These are phyloP conservation scores for Suillus bovinus DNA, from an alignment of 768 basidiomycete species.

Conservation along the genomic window DNA sequence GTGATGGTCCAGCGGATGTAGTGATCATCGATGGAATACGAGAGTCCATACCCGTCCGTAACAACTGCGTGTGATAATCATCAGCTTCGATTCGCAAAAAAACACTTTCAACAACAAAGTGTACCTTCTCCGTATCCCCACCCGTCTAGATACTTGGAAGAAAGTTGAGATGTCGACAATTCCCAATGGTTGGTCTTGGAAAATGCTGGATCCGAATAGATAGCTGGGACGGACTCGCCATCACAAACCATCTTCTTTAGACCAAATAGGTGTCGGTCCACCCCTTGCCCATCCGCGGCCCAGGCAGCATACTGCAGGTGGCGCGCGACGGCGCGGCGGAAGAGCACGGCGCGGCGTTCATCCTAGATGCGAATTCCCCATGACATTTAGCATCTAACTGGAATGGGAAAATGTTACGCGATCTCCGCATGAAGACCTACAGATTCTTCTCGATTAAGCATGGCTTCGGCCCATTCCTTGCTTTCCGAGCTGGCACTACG, in stretches of 20 bases:
- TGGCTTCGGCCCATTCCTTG: slow-evolving; percentile 86
- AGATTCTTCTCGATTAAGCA: slow-evolving; percentile 58
- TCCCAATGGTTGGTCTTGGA: slow-evolving; percentile 84
- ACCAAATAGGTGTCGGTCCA: slow-evolving; percentile 95
- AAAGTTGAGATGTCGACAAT: slow-evolving; percentile 87
- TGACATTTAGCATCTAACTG: slow-evolving; percentile 4
- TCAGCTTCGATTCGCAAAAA: background rate
- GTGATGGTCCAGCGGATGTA: slow-evolving; percentile 93
- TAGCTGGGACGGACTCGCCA: slow-evolving; percentile 69
- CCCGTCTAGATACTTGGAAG: slow-evolving; percentile 79
- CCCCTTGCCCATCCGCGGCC: slow-evolving; percentile 93
- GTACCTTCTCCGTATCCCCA: slow-evolving; percentile 97
- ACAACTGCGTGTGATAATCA: slow-evolving; percentile 60
- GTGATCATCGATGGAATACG: slow-evolving; percentile 85
- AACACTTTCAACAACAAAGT: slow-evolving; percentile 19
- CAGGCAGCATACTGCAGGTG: slow-evolving; percentile 87
- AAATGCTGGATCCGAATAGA: slow-evolving; percentile 77
- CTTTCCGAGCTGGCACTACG: slow-evolving; percentile 81
- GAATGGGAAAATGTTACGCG: slow-evolving; percentile 4
- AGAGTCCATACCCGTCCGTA: slow-evolving; percentile 86
- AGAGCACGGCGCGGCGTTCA: slow-evolving; percentile 58
- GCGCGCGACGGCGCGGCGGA: slow-evolving; percentile 73
- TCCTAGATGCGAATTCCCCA: slow-evolving; percentile 38
- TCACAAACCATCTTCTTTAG: slow-evolving; percentile 78
- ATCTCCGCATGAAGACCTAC: slow-evolving; percentile 36